Base-by-base conservation (phyloP, 805 yeast genomes). In the Kuraishia hungarica region DNA sequence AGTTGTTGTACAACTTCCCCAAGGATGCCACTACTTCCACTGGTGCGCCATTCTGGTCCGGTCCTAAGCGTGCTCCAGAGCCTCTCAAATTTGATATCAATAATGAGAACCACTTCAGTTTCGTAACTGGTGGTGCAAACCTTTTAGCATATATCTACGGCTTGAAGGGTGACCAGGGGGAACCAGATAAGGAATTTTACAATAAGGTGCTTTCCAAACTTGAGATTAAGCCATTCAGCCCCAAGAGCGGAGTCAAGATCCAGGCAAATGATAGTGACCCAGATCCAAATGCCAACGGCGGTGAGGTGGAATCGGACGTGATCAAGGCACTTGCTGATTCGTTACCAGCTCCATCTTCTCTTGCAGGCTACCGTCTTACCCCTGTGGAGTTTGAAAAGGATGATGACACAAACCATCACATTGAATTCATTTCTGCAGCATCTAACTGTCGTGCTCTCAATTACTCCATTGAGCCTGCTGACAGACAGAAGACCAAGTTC, bases 351-450 rank as follows among this genome's bases (percentile, higher is more conserved):
- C 96, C 97, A 47, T 83, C 96, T 1, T 76, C 92, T 0, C 73
- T 94, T 65, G 96, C 93, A 5, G 97, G 97, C 2, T 92, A 87
- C 74, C 80, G 96, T 67, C 77, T 94, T 63, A 76, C 68, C 35
- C 92, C 97, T n/a, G 94, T 87, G 51, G 98, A 92, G 62, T 94
- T 94, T 69, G 99, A 94, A 74, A 94, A 94, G 73, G 99, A 94
- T 73, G 99, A 94, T 70, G 99, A 94, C 69, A 71, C 94, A 8
- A 94, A 94, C 69, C 96, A 90, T 67, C 99, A 94, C 72, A 93
- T 94, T 63, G 97, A 93, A 68, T 94, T 94, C 71, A 94, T 94
- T 62, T 77, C 93, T 19, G 96, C 98, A 21, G 96, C 97, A 22
- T 93, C 98, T 2, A 94, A 94, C 70, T 83, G 96, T 72, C 86